phyloP scores from a whole-genome alignment of 495 filamentous ascomycete genomes.

The Lasiosphaeria ovina region DNA sequence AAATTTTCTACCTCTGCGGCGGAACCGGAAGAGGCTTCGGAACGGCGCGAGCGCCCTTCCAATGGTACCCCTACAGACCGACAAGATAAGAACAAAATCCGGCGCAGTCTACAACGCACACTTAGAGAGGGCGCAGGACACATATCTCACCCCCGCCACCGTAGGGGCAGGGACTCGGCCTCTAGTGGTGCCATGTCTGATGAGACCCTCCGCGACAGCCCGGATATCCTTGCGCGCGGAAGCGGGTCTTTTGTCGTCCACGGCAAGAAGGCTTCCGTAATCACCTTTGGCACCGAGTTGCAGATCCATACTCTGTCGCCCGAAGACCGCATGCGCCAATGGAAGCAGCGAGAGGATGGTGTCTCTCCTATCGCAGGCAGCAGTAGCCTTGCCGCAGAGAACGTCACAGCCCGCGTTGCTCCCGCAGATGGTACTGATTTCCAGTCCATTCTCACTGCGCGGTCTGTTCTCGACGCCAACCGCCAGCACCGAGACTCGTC shows the following conservation, averaged over 20 bases:
- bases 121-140: constrained; percentile 72
- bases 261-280: constrained; percentile 94
- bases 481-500: constrained; percentile 50
- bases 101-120: constrained; percentile 92
- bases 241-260: constrained; percentile 91
- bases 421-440: constrained; percentile 26
- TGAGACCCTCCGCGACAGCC: constrained; percentile 53
- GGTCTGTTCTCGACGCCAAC: constrained; percentile 25
- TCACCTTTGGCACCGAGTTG: constrained; percentile 91
- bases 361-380: neutral
- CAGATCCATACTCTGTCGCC: constrained; percentile 79
- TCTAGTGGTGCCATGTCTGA: constrained; percentile 61
- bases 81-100: constrained; percentile 59
- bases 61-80: constrained; percentile 38
- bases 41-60: constrained; percentile 33
- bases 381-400: constrained; percentile 1
- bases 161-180: constrained; percentile 72
- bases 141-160: constrained; percentile 64
- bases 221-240: constrained; percentile 70
- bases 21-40: constrained; percentile 32
- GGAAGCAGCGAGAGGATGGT: constrained; percentile 40
- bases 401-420: constrained; percentile 17
- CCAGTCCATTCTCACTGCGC: constrained; percentile 31
- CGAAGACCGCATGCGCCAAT: constrained; percentile 66
- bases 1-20: constrained; percentile 19